A percentile compares a stretch with the other conserved stretches of the same genome.
phyloP scores from a whole-genome alignment of 805 yeast species.

The Grigorovia jiainica region DNA sequence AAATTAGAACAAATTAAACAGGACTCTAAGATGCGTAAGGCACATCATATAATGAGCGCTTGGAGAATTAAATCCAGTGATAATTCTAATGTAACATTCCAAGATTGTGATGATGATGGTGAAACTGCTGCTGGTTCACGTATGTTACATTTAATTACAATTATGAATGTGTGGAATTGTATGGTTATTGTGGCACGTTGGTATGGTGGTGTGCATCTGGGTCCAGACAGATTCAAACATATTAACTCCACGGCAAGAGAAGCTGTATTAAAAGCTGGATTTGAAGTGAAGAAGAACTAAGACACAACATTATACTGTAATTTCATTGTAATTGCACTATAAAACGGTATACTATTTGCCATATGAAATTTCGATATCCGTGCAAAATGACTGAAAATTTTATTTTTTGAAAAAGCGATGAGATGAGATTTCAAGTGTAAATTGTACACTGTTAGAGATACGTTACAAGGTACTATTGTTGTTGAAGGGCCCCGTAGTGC shows the following conservation, averaged over 20 bases:
- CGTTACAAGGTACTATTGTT: too few relatives aligned
- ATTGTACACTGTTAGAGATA: too few relatives aligned
- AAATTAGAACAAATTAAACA: slow-evolving; percentile 42
- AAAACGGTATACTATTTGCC: too few relatives aligned
- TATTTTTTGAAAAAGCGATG: slow-evolving; percentile 3
- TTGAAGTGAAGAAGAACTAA: slow-evolving; percentile 14
- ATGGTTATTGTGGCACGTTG: slow-evolving; percentile 78
- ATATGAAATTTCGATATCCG: not conserved
- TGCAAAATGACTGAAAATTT: slow-evolving; percentile 3
- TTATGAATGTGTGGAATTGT: slow-evolving; percentile 76
- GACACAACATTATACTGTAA: not conserved
- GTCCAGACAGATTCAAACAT: slow-evolving; percentile 91
- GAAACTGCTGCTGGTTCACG: slow-evolving; percentile 94
- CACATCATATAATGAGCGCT: slow-evolving; percentile 78
- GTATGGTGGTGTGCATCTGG: slow-evolving; percentile 88
- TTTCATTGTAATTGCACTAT: not conserved
- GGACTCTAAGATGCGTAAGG: slow-evolving; percentile 58
- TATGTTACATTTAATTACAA: slow-evolving; percentile 64
- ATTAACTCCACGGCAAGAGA: slow-evolving; percentile 84
- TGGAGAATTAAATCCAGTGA: slow-evolving; percentile 55
- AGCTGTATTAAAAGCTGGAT: slow-evolving; percentile 61
- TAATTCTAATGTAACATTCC: slow-evolving; percentile 40
- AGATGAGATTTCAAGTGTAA: too few relatives aligned
- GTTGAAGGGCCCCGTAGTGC: too few relatives aligned
- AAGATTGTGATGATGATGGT: slow-evolving; percentile 95